A percentile compares a stretch with the other conserved stretches of the same genome.
Conservation (phyloP, 495 filamentous ascomycete genomes). For the Aspergillus asperescens region DNA sequence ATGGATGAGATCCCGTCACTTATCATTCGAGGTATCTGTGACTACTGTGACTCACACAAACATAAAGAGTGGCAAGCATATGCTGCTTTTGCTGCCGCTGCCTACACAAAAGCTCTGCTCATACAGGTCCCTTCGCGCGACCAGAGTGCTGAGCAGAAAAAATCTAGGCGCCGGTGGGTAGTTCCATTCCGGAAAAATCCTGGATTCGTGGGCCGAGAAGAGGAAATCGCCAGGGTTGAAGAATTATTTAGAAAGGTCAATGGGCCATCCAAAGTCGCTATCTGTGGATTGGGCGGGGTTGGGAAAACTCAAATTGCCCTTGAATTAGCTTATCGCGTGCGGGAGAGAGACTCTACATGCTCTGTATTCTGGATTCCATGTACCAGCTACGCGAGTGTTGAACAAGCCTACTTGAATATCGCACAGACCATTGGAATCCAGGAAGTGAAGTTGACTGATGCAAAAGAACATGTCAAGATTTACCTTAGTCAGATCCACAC, state of each 20-base stretch:
- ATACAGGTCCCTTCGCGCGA: slow-evolving; percentile 7
- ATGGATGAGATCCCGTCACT: too few species aligned
- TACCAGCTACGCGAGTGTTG: not conserved
- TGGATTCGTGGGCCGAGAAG: not conserved
- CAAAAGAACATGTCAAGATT: not conserved
- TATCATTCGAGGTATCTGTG: too few species aligned
- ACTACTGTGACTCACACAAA: slow-evolving; percentile 9
- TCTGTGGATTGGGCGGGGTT: slow-evolving; percentile 37
- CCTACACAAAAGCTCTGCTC: slow-evolving; percentile 27
- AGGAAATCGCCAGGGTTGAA: not conserved
- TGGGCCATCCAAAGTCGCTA: slow-evolving; percentile 18
- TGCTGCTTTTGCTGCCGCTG: slow-evolving; percentile 32
- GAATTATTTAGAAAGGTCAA: not conserved
- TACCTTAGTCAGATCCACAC: not conserved
- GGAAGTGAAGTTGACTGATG: not conserved
- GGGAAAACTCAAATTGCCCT: slow-evolving; percentile 43
- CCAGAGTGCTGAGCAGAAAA: not conserved
- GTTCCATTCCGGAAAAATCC: not conserved
- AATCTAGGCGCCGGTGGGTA: not conserved
- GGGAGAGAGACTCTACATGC: slow-evolving; percentile 20
- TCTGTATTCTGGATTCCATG: slow-evolving; percentile 4
- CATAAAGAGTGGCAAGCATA: not conserved
- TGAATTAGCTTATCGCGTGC: slow-evolving; percentile 27
- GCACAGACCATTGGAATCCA: not conserved
- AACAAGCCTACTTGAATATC: not conserved